These are phyloP conservation scores for Pestalotiopsis sp. DNA, from an alignment of 2,329 filamentous ascomycete species.

Conservation along the genomic window DNA sequence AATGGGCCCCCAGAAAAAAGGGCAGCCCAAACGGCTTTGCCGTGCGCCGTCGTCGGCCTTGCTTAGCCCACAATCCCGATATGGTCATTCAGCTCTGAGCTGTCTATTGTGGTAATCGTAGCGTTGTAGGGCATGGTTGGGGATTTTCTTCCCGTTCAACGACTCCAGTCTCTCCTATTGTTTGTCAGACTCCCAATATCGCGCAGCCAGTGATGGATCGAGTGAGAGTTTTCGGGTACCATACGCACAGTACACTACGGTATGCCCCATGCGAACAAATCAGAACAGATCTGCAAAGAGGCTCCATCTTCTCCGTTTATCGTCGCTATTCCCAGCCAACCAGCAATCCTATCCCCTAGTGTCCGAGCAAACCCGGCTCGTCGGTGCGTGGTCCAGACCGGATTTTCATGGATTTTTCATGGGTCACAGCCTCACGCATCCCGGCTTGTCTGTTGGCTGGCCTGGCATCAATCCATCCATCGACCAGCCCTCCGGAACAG, in stretches of 20 bases:
- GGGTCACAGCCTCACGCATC: not conserved
- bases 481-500: not conserved
- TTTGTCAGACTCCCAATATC: not conserved
- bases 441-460: not conserved
- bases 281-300: not conserved
- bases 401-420: not conserved
- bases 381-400: conserved; percentile 1
- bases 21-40: conserved; percentile 5
- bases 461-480: not conserved
- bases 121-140: not conserved
- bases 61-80: not conserved
- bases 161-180: not conserved
- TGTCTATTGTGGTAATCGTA: not conserved
- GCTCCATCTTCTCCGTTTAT: not conserved
- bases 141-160: not conserved
- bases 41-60: not conserved
- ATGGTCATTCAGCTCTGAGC: not conserved
- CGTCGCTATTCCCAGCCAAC: not conserved
- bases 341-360: not conserved
- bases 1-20: not conserved
- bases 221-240: not conserved
- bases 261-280: not conserved
- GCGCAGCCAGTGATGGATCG: not conserved
- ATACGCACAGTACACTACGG: no score
- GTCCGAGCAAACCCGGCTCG: not conserved